Evolutionary conservation across 1,284 basidiomycete species (phyloP).

Genomic region (Puccinia hordei): DNA sequence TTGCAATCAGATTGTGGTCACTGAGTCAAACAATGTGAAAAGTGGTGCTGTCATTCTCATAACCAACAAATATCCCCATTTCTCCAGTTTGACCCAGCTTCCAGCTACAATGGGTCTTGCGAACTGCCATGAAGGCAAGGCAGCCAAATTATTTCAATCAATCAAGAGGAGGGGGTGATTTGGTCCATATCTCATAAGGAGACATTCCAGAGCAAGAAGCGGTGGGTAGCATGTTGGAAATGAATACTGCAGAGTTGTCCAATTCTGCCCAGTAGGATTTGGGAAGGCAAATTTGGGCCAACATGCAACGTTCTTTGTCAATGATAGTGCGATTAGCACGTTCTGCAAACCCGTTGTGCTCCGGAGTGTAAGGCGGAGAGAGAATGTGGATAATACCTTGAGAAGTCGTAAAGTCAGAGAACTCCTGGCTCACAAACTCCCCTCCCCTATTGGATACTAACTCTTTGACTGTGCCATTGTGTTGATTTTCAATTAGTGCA

Average conservation of each 20-base stretch:
- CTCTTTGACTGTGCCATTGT: background rate
- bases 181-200: background rate
- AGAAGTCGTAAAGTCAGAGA: constrained; percentile 55
- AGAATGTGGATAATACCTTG: constrained; percentile 58
- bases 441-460: constrained; percentile 57
- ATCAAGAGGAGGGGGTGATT: background rate
- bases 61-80: background rate
- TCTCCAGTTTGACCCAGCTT: background rate
- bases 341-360: constrained; percentile 59
- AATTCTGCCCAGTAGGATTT: constrained; percentile 59
- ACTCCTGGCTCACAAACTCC: constrained; percentile 56
- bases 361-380: constrained; percentile 60
- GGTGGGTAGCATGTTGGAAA: constrained; percentile 58
- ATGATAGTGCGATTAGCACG: constrained; percentile 57
- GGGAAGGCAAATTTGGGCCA: constrained; percentile 56
- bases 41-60: too few species aligned
- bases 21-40: too few species aligned
- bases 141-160: background rate
- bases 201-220: background rate
- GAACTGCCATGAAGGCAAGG: background rate
- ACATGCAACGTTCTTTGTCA: constrained; percentile 56
- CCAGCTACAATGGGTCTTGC: background rate
- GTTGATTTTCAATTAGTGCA: background rate
- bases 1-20: too few species aligned
- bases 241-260: constrained; percentile 56